These are phyloP conservation scores for Saccharomyces mikatae DNA, from an alignment of 805 yeast genomes.

Conservation along the genomic window DNA sequence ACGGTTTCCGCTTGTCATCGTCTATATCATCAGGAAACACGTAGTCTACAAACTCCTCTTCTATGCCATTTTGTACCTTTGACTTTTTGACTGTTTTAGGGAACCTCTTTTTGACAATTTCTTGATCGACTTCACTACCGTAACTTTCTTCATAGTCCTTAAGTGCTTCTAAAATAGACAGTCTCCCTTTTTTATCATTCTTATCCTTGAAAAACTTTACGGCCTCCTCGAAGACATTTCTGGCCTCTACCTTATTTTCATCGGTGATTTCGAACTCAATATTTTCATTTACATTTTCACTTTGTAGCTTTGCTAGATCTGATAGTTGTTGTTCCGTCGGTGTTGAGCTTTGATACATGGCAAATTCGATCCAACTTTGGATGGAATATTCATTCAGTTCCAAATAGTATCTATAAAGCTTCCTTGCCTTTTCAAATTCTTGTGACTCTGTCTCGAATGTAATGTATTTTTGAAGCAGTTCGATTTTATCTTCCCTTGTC, in stretches of 20 bases:
- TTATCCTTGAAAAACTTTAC: conserved; percentile 35
- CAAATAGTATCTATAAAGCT: conserved; percentile 37
- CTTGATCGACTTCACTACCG: conserved; percentile 40
- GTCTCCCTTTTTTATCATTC: conserved; percentile 37
- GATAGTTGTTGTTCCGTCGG: conserved; percentile 40
- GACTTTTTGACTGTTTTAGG: conserved; percentile 43
- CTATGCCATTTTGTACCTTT: conserved; percentile 34
- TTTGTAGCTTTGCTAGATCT: conserved; percentile 11
- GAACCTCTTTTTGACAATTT: conserved; percentile 36
- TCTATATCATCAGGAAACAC: conserved; percentile 56
- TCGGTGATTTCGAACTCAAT: conserved; percentile 43
- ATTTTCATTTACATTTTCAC: conserved; percentile 37
- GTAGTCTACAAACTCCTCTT: conserved; percentile 52
- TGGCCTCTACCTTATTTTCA: conserved; percentile 42
- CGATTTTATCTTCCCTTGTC: conserved; percentile 6
- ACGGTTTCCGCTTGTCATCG: conserved; percentile 14
- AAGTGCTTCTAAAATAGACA: conserved; percentile 51
- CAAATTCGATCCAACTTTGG: conserved; percentile 54
- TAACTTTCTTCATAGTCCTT: conserved; percentile 54
- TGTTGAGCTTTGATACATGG: conserved; percentile 60
- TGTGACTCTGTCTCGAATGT: conserved; percentile 54
- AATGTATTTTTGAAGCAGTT: conserved; percentile 38
- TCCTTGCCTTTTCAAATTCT: conserved; percentile 49
- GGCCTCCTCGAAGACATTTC: conserved; percentile 52
- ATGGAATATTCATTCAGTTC: conserved; percentile 28